Evolutionary conservation across 148 eudicot genomes (phyloP), one percentile per base, ranked within the genome.

Genomic region (Spergularia bocconei): DNA sequence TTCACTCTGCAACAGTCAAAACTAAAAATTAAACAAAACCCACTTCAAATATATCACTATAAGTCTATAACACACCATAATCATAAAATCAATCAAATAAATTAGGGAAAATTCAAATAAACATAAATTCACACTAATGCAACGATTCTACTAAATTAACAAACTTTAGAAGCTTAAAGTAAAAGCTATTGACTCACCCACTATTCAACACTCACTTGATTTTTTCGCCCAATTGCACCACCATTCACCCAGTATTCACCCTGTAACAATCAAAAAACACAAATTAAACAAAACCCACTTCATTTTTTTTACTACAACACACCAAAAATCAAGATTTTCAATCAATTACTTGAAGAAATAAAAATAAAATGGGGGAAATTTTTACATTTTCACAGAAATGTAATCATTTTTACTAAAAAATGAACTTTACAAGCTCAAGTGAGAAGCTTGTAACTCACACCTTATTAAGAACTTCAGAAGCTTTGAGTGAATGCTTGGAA

Each of bases 241-340:
- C 15, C 44, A 33, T 52, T 73, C 71, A 71, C 11, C 69, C 39
- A 77, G 71, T 61, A n/a, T 8, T 23, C 69, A 10, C 62, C 56
- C 73, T 68, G 59, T 11, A 11, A 70, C 29, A 19, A 61, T 11
- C 21, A 21, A 74, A 62, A 48, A 58, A 57, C 33, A 65, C 19
- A 71, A 50, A 78, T 29, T 69, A 56, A 72, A 4, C 20, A 29
- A 50, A 79, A 67, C 69, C 73, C 77, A 73, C 0, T 20, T 56
- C 65, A 55, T 16, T 13, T 63, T 52, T 50, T 6, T 52, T 41
- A 14, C 38, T 21, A 69, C 20, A 38, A 21, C 15, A 13, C 25
- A 50, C 2, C 29, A 2, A 11, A 69, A 48, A 11, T 11, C 70
- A n/a, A 13, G 52, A 51, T 52, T 48, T 41, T 29, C 36, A 65